These are phyloP conservation scores for Musa balbisiana DNA, from an alignment of 202 grass and related monocot genomes.

Conservation along the genomic window DNA sequence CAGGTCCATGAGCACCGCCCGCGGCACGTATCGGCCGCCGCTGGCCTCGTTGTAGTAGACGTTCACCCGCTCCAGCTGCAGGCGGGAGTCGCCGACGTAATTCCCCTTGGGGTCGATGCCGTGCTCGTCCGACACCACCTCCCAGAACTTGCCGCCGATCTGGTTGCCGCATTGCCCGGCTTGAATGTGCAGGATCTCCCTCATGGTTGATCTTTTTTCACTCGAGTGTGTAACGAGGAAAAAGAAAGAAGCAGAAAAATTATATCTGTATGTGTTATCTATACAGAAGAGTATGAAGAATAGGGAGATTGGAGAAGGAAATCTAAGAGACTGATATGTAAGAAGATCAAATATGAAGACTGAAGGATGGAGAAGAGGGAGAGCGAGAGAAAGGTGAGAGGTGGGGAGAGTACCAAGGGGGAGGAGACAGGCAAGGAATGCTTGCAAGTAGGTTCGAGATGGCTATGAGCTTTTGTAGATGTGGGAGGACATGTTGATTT, in stretches of 20 bases:
- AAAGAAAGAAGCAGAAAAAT: neutral
- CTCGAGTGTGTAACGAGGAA: neutral
- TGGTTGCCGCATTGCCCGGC: slow-evolving; percentile 24
- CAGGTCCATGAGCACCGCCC: slow-evolving; percentile 21
- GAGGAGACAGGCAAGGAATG: neutral
- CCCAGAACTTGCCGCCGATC: slow-evolving; percentile 27
- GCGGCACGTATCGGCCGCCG: slow-evolving; percentile 20
- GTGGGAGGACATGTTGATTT: neutral
- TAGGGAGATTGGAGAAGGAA: neutral
- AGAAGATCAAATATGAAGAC: neutral
- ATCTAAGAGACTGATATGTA: neutral
- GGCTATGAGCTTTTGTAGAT: slow-evolving; percentile 5
- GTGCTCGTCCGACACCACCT: slow-evolving; percentile 24
- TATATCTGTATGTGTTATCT: neutral
- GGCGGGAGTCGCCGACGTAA: slow-evolving; percentile 9
- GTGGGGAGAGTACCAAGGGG: neutral
- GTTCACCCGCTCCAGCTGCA: slow-evolving; percentile 25
- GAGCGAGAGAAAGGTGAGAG: neutral
- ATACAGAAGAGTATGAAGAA: neutral
- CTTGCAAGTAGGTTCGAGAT: neutral
- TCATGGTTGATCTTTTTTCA: neutral
- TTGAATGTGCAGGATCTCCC: slow-evolving; percentile 22
- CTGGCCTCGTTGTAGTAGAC: slow-evolving; percentile 26
- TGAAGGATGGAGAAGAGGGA: neutral
- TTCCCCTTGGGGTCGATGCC: slow-evolving; percentile 19